phyloP scores from a whole-genome alignment of 2,329 filamentous ascomycete genomes.

The Claviceps arundinis region DNA sequence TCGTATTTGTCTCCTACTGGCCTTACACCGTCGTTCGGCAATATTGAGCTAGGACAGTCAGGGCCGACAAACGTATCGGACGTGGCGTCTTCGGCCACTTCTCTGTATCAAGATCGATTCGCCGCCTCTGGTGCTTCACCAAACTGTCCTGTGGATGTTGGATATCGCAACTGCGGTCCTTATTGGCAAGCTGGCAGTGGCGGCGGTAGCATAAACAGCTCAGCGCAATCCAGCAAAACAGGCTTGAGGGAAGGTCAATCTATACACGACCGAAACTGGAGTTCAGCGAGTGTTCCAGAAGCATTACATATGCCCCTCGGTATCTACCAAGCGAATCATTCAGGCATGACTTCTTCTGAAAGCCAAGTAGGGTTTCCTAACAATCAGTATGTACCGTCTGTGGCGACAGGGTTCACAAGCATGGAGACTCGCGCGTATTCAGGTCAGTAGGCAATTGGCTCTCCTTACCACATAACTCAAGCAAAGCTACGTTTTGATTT shows the following conservation, averaged over 20 bases:
- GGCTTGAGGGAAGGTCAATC: background rate
- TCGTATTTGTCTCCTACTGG: conserved; percentile 54
- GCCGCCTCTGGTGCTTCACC: conserved; percentile 39
- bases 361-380: conserved; percentile 14
- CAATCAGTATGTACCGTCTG: conserved; percentile 19
- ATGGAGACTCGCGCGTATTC: conserved; percentile 41
- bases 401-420: conserved; percentile 25
- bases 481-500: no score
- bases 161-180: background rate
- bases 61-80: conserved; percentile 37
- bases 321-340: background rate
- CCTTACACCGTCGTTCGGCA: conserved; percentile 53
- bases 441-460: conserved; percentile 24
- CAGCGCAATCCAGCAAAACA: background rate
- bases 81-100: conserved; percentile 43
- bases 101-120: conserved; percentile 41
- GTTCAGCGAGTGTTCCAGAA: background rate
- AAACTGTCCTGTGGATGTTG: conserved; percentile 28
- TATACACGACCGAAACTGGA: background rate
- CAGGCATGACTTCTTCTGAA: conserved; percentile 30
- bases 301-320: background rate
- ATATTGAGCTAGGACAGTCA: conserved; percentile 48
- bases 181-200: conserved; percentile 3
- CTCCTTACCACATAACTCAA: background rate
- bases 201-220: background rate